Base-by-base conservation (phyloP, 2,329 filamentous ascomycete genomes). In the Bisporella sp. region DNA sequence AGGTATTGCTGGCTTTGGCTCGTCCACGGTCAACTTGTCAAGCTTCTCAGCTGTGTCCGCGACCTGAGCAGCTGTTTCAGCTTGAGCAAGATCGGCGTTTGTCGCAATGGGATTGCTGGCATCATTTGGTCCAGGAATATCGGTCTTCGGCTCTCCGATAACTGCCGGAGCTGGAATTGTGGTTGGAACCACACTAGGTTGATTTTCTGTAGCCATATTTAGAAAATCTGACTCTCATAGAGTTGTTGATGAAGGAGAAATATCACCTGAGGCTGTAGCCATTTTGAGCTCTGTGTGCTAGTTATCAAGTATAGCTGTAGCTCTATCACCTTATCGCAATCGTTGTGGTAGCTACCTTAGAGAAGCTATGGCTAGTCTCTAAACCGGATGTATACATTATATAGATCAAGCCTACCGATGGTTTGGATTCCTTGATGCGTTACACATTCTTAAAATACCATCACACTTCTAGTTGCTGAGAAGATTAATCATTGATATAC, bases 161-260 rank as follows among this genome's bases (percentile, higher is more conserved):
- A n/a, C 21, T 21, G 21, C 49, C 28, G 51, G 30, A 42, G 48
- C 41, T 41, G 53, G 51, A 28, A 55, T 42, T 5, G 48, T 48
- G 41, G 57, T 32, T 39, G 50, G 46, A 8, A 53, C 50, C 45
- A 52, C 45, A n/a, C 51, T n/a, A 45, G 55, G 33, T 54, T 47
- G 54, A 52, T 55, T 45, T 58, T 61, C 55, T 13, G 53, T 30
- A 46, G 54, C 58, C 54, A 59, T 54, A 35, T 40, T 51, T 51
- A 9, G 37, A 41, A 11, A n/a, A 5, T 11, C 9, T 41, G 12
- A 11, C 12, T 41, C 12, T 6, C 37, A 5, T 41, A n/a, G 37
- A 41, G 37, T n/a, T 6, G n/a, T 11, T 21, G 21, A 21, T 21
- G 21, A 21, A 21, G 21, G 21, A 21, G 21, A 21, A 21, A 21